Conservation (phyloP, 768 basidiomycete species). For the Mycena vitilis region DNA sequence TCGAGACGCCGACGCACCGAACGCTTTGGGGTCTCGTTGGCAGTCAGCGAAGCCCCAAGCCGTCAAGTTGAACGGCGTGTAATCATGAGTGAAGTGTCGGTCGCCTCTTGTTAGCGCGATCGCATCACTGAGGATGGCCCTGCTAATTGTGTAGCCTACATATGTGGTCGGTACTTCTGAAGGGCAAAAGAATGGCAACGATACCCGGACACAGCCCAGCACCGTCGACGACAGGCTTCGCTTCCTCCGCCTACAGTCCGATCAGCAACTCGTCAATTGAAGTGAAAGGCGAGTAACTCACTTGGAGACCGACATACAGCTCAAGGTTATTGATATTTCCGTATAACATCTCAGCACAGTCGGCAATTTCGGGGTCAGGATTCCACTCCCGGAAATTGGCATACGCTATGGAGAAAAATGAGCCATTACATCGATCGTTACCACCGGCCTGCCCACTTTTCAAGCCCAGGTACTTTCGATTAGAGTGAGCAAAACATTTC, state of each 20-base stretch:
- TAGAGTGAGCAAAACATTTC: neutral
- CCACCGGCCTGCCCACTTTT: constrained; percentile 61
- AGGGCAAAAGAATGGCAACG: constrained; percentile 20
- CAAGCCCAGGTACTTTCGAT: constrained; percentile 73
- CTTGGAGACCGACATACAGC: constrained; percentile 76
- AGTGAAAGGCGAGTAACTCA: neutral
- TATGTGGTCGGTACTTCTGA: constrained; percentile 1
- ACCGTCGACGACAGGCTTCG: constrained; percentile 80
- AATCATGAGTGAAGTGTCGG: constrained; percentile 84
- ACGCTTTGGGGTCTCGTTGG: constrained; percentile 76
- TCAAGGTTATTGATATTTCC: constrained; percentile 82
- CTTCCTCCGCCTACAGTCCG: constrained; percentile 71
- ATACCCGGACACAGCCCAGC: constrained; percentile 87
- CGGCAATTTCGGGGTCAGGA: constrained; percentile 72
- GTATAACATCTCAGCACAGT: constrained; percentile 82
- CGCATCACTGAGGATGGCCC: constrained; percentile 88
- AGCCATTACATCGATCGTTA: constrained; percentile 1
- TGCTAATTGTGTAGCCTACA: constrained; percentile 81
- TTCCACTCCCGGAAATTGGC: constrained; percentile 86
- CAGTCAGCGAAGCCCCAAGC: constrained; percentile 89
- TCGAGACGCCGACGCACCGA: constrained; percentile 56
- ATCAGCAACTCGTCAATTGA: neutral
- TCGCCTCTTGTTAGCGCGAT: constrained; percentile 86
- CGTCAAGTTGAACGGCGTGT: constrained; percentile 83
- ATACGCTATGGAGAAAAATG: constrained; percentile 60